Conservation (phyloP, 2,329 filamentous ascomycete species). For the Chaetomium olivaceum region DNA sequence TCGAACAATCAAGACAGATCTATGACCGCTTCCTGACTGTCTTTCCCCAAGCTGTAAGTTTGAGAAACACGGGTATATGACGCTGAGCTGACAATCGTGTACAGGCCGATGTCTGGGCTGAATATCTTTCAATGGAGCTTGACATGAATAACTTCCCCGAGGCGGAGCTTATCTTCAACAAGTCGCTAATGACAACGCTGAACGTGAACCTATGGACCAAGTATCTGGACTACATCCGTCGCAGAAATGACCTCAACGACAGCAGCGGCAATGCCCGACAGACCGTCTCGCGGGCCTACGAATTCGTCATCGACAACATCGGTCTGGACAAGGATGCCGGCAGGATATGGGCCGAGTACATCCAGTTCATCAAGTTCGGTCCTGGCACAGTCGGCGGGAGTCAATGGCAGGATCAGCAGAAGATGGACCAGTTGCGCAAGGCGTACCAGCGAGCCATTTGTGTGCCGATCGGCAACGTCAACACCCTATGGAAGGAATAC, state of each 20-base stretch:
- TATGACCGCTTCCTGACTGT: slow-evolving; percentile 86
- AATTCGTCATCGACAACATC: slow-evolving; percentile 86
- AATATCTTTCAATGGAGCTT: slow-evolving; percentile 86
- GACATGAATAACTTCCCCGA: slow-evolving; percentile 78
- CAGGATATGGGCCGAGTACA: slow-evolving; percentile 89
- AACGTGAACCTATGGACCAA: slow-evolving; percentile 88
- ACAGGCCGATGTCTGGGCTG: slow-evolving; percentile 88
- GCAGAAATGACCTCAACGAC: slow-evolving; percentile 86
- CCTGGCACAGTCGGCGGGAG: slow-evolving; percentile 83
- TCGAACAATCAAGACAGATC: slow-evolving; percentile 75
- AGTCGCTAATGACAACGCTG: slow-evolving; percentile 74
- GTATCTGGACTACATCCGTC: slow-evolving; percentile 93
- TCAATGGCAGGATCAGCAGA: slow-evolving; percentile 95
- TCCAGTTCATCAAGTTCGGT: slow-evolving; percentile 86
- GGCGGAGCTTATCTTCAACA: slow-evolving; percentile 81
- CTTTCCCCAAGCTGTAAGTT: slow-evolving; percentile 87
- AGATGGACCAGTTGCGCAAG: slow-evolving; percentile 91
- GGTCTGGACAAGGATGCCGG: slow-evolving; percentile 91
- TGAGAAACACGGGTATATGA: background rate
- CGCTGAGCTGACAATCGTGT: slow-evolving; percentile 37
- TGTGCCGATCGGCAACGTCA: slow-evolving; percentile 80
- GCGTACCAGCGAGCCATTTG: slow-evolving; percentile 88
- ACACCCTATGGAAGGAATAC: slow-evolving; percentile 94
- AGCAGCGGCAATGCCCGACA: slow-evolving; percentile 72
- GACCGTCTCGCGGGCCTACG: slow-evolving; percentile 82